A percentile compares a stretch with the other conserved stretches of the same genome.
These are phyloP conservation scores for Trifolium subterraneum DNA, from an alignment of 306 rosid genomes.

Conservation along the genomic window DNA sequence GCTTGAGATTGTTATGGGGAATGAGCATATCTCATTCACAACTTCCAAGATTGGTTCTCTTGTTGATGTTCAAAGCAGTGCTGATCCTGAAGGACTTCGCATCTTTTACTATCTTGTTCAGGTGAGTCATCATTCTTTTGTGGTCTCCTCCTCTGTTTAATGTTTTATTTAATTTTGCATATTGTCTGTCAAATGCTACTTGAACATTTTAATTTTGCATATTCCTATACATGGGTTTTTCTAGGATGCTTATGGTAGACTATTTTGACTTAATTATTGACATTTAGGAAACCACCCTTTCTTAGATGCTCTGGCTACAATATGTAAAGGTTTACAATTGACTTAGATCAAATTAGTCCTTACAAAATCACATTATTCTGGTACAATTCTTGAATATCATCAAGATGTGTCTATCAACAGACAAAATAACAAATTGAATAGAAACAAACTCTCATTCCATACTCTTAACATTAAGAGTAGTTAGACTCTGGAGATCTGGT, in stretches of 20 bases:
- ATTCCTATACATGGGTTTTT: background rate
- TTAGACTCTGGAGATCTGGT: no score
- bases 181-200: background rate
- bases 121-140: slow-evolving; percentile 52
- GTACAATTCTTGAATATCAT: slow-evolving; percentile 42
- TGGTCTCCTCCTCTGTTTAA: background rate
- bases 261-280: background rate
- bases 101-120: slow-evolving; percentile 97
- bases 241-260: background rate
- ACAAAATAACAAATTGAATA: background rate
- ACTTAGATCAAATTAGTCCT: slow-evolving; percentile 22
- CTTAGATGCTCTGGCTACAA: background rate
- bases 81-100: slow-evolving; percentile 99
- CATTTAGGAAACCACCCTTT: background rate
- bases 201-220: no score
- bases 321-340: no score
- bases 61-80: slow-evolving; percentile 95
- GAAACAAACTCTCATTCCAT: background rate
- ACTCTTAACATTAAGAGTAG: slow-evolving; percentile 7
- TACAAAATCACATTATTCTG: slow-evolving; percentile 48
- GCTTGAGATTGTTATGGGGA: slow-evolving; percentile 98
- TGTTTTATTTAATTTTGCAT: background rate
- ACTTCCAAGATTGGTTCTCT: slow-evolving; percentile 98
- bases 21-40: slow-evolving; percentile 94
- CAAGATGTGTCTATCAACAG: slow-evolving; percentile 25